phyloP scores from a whole-genome alignment of 1,284 basidiomycete species.

The Boletus albobrunnescens region DNA sequence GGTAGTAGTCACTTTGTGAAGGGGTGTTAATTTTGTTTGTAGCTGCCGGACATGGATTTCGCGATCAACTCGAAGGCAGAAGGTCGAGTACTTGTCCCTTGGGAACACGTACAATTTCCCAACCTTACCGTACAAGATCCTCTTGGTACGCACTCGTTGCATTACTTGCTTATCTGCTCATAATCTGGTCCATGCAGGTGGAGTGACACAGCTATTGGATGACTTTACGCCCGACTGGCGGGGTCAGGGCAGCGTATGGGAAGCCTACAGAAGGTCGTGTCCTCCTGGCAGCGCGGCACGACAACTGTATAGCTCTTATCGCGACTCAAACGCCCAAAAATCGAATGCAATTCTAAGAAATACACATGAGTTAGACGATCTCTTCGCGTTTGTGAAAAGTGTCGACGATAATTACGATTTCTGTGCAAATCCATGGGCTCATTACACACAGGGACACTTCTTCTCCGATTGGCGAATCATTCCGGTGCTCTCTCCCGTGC shows the following conservation, averaged over 20 bases:
- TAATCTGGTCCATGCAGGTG: slow-evolving; percentile 38
- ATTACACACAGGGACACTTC: slow-evolving; percentile 86
- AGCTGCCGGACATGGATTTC: slow-evolving; percentile 89
- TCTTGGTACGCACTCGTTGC: slow-evolving; percentile 38
- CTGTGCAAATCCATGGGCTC: slow-evolving; percentile 78
- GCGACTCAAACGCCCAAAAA: slow-evolving; percentile 25
- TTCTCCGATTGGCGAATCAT: slow-evolving; percentile 94
- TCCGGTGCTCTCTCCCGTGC: slow-evolving; percentile 80
- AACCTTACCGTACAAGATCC: slow-evolving; percentile 62
- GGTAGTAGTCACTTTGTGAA: not conserved
- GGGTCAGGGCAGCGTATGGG: slow-evolving; percentile 84
- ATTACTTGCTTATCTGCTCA: not conserved
- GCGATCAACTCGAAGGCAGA: slow-evolving; percentile 90
- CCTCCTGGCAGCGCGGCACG: slow-evolving; percentile 75
- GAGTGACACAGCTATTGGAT: slow-evolving; percentile 58
- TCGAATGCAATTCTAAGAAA: slow-evolving; percentile 16
- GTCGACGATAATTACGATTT: slow-evolving; percentile 71
- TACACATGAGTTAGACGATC: slow-evolving; percentile 37
- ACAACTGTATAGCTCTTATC: slow-evolving; percentile 74
- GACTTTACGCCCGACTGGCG: slow-evolving; percentile 83
- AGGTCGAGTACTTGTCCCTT: slow-evolving; percentile 87
- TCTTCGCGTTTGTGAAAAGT: slow-evolving; percentile 56
- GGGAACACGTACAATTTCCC: slow-evolving; percentile 71
- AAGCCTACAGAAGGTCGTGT: slow-evolving; percentile 87
- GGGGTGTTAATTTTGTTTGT: slow-evolving; percentile 12